Conservation (phyloP, 495 filamentous ascomycete species). For the Hypomontagnella submonticulosa region DNA sequence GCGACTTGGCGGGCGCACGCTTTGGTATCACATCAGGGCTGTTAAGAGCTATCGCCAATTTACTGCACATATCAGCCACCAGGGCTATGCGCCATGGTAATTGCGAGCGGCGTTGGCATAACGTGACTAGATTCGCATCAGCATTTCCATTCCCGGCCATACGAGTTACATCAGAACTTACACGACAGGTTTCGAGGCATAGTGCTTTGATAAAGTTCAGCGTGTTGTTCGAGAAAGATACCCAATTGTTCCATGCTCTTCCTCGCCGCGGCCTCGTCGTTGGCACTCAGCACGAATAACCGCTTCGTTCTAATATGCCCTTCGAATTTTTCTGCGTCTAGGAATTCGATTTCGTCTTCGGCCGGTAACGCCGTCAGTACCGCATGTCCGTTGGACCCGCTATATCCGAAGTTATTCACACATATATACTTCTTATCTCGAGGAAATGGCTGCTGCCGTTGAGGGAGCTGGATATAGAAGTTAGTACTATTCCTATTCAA, state of each 20-base stretch:
- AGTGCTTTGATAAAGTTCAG: constrained; percentile 58
- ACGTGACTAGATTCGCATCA: constrained; percentile 45
- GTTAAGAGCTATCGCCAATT: constrained; percentile 49
- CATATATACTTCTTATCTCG: constrained; percentile 53
- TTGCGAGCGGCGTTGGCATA: constrained; percentile 54
- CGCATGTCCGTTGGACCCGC: constrained; percentile 42
- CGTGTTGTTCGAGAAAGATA: constrained; percentile 59
- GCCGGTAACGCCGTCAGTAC: constrained; percentile 34
- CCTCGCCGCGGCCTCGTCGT: constrained; percentile 41
- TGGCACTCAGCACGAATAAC: constrained; percentile 42
- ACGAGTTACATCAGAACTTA: constrained; percentile 13
- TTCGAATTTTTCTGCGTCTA: constrained; percentile 35
- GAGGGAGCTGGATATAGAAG: constrained; percentile 38
- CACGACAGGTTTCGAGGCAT: constrained; percentile 53
- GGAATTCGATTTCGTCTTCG: constrained; percentile 34
- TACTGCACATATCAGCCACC: constrained; percentile 51
- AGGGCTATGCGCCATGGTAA: constrained; percentile 53
- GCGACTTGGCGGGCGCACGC: constrained; percentile 44
- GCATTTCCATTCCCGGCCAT: background rate
- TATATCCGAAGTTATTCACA: constrained; percentile 58
- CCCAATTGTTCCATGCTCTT: constrained; percentile 43
- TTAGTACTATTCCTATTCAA: constrained; percentile 7
- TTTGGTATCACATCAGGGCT: constrained; percentile 48
- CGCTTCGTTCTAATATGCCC: constrained; percentile 40
- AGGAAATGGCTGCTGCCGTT: constrained; percentile 50